Evolutionary conservation across 2,329 filamentous ascomycete species (phyloP).

Genomic region (Fusarium sambucinum): DNA sequence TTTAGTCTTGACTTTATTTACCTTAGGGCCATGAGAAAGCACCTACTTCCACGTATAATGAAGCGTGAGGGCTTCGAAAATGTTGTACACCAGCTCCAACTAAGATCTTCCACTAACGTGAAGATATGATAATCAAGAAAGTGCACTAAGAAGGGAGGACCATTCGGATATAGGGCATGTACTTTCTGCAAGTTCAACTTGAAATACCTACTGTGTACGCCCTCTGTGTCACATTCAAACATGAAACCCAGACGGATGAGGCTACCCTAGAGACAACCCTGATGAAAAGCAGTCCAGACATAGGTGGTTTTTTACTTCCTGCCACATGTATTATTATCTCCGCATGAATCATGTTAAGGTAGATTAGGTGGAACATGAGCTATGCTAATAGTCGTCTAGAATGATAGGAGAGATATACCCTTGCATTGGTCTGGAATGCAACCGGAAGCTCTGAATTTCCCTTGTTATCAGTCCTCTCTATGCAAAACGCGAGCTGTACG

Average conservation of each 20-base stretch:
- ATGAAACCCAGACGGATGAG: neutral
- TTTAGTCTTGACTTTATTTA: neutral
- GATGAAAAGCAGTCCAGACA: neutral
- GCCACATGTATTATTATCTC: neutral
- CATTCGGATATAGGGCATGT: no score
- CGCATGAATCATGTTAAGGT: neutral
- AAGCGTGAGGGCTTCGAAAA: no score
- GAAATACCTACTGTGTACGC: neutral
- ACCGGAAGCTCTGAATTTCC: conserved; percentile 1
- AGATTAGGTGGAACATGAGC: neutral
- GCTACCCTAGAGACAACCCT: neutral
- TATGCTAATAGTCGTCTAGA: neutral
- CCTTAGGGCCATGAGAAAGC: no score
- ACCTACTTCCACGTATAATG: no score
- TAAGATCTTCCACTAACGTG: no score
- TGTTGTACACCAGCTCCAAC: neutral
- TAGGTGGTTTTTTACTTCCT: neutral
- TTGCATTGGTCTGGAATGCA: conserved; percentile 18
- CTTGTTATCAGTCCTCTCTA: conserved; percentile 1
- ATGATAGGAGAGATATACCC: neutral
- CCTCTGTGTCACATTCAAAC: neutral
- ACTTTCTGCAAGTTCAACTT: neutral
- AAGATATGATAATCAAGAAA: neutral
- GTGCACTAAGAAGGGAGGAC: neutral
- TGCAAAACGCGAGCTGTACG: neutral